Evolutionary conservation across 2,329 filamentous ascomycete species (phyloP).

Genomic region (Talaromyces sp.): DNA sequence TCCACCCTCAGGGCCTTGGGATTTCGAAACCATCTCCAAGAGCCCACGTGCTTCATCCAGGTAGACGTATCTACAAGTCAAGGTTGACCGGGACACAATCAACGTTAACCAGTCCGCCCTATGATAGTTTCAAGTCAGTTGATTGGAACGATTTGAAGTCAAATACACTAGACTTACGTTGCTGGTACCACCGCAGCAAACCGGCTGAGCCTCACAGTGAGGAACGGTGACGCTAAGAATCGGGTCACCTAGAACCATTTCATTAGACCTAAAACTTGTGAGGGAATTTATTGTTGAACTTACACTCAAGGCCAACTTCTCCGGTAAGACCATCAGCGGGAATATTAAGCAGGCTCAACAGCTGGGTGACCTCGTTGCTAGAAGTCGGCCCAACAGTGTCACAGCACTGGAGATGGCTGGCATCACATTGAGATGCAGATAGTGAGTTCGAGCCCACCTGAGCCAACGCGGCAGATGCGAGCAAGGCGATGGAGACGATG

Average conservation of each 20-base stretch:
- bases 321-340: not conserved
- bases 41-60: not conserved
- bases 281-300: not conserved
- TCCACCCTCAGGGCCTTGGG: not conserved
- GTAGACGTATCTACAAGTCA: not conserved
- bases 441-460: not conserved
- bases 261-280: not conserved
- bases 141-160: not conserved
- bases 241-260: not conserved
- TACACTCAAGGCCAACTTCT: not conserved
- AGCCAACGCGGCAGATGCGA: not conserved
- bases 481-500: not conserved
- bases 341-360: not conserved
- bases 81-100: not conserved
- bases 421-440: not conserved
- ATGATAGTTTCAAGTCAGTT: not conserved
- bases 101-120: not conserved
- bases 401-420: not conserved
- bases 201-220: not conserved
- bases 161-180: not conserved
- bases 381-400: not conserved
- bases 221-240: not conserved
- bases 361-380: not conserved
- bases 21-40: not conserved
- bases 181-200: not conserved